These are phyloP conservation scores for Kodamaea suecica DNA, from an alignment of 1,139 yeast genomes.

Conservation along the genomic window DNA sequence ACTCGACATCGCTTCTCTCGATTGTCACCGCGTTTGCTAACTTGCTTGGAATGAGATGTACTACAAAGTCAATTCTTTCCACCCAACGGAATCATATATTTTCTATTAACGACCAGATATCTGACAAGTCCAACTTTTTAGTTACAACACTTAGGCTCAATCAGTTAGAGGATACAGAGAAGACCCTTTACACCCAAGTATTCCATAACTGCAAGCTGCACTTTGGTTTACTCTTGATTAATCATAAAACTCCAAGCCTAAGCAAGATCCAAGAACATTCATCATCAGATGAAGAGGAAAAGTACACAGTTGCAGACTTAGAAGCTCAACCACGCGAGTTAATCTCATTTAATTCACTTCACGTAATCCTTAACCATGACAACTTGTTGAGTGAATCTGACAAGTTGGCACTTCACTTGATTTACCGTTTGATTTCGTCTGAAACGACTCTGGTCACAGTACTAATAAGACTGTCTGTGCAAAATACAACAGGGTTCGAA, in stretches of 20 bases:
- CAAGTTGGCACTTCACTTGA: slow-evolving; percentile 28
- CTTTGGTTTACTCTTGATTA: slow-evolving; percentile 31
- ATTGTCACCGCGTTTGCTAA: slow-evolving; percentile 55
- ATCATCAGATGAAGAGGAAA: slow-evolving; percentile 10
- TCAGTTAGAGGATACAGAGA: slow-evolving; percentile 19
- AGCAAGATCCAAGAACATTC: slow-evolving; percentile 9
- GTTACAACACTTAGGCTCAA: slow-evolving; percentile 24
- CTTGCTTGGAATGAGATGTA: slow-evolving; percentile 45
- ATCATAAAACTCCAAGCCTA: slow-evolving; percentile 14
- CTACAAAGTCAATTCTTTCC: slow-evolving; percentile 53
- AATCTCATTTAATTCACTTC: slow-evolving; percentile 19
- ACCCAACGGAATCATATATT: slow-evolving; percentile 33
- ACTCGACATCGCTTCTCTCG: slow-evolving; percentile 47
- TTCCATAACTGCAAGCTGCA: slow-evolving; percentile 27
- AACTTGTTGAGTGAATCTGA: slow-evolving; percentile 35
- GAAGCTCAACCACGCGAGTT: slow-evolving; percentile 13
- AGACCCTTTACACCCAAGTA: slow-evolving; percentile 25
- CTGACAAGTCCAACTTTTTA: slow-evolving; percentile 25
- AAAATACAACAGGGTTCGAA: slow-evolving; percentile 19
- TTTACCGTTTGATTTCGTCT: slow-evolving; percentile 18
- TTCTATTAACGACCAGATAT: slow-evolving; percentile 31
- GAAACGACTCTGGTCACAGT: slow-evolving; percentile 18
- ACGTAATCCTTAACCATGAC: slow-evolving; percentile 30
- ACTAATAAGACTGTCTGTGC: slow-evolving; percentile 18
- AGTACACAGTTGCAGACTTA: slow-evolving; percentile 10